These are phyloP conservation scores for Picea abies DNA, from an alignment of 83 land plant genomes.

Conservation along the genomic window DNA sequence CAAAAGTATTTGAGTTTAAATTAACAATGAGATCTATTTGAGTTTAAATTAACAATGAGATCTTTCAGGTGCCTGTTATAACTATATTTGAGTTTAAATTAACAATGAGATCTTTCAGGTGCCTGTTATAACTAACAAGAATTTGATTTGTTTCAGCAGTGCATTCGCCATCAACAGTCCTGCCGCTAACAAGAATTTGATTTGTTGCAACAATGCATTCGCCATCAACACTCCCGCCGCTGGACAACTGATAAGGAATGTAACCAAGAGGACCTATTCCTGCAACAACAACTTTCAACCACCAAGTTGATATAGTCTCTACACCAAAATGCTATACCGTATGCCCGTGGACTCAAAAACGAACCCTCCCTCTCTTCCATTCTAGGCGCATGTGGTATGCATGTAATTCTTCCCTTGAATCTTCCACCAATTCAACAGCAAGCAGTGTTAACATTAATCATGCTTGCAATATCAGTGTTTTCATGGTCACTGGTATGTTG, in stretches of 20 bases:
- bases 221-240: conserved; percentile 30
- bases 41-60: no score
- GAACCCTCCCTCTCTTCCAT: no score
- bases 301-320: conserved; percentile 63
- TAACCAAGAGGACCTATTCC: no score
- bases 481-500: no score
- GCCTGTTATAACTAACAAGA: no score
- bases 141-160: no score
- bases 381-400: conserved; percentile 37
- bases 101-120: no score
- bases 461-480: conserved; percentile 58
- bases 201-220: conserved; percentile 45
- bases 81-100: no score
- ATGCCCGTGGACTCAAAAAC: no score
- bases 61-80: conserved; percentile 47
- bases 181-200: conserved; percentile 32
- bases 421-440: conserved; percentile 61
- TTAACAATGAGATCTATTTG: no score
- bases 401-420: conserved; percentile 60
- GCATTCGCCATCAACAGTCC: no score
- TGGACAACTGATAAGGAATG: conserved; percentile 58
- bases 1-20: conserved; percentile 37
- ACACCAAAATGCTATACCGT: conserved; percentile 46
- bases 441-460: conserved; percentile 54
- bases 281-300: conserved; percentile 67